Base-by-base conservation (phyloP, 2,329 filamentous ascomycete species). In the Apiospora pterosperma region DNA sequence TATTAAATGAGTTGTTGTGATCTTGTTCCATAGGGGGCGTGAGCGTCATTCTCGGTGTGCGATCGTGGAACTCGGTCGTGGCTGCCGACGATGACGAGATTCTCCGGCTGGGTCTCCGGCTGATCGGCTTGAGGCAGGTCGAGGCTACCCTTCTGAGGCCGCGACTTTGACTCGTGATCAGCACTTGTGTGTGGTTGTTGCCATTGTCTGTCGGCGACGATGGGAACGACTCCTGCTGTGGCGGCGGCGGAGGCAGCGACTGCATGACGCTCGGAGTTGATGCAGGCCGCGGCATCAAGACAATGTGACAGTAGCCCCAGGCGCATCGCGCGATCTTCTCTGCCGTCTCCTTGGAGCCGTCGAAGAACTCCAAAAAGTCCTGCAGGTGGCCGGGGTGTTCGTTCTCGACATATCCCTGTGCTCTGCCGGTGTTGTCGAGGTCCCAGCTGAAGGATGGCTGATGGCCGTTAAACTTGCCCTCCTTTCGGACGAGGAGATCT, bases 281-380 rank as follows among this genome's bases (percentile, higher is more conserved):
- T 23, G 65, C 62, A 36, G 71, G 71, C 63, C 71, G 72, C 34
- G 74, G 74, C 34, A 72, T 71, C 59, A 75, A 66, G n/a, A 75
- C 69, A 59, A 76, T 69, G 59, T 75, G 74, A 19, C 70, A 78
- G 68, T 69, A 79, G 60, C 42, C 76, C 73, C 67, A 88, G 4
- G 87, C 88, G 62, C 86, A 79, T 62, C 81, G 80, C 14, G 87
- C 85, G 55, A 90, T 81, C 68, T 80, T 82, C 66, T 85, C 80
- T 0, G 86, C 84, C 67, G 88, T 85, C 61, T 84, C 81, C 60
- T 82, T 83, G 38, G 84, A 81, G 41, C 85, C 82, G 5, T 84
- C 87, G 71, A 89, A 90, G 70, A 88, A 88, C 71, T 90, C 88
- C 31, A 90, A 81, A 8, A 88, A 81, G 70, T 90, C 88, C 71